Conservation (phyloP, 495 filamentous ascomycete species). For the Penicillium angulare region DNA sequence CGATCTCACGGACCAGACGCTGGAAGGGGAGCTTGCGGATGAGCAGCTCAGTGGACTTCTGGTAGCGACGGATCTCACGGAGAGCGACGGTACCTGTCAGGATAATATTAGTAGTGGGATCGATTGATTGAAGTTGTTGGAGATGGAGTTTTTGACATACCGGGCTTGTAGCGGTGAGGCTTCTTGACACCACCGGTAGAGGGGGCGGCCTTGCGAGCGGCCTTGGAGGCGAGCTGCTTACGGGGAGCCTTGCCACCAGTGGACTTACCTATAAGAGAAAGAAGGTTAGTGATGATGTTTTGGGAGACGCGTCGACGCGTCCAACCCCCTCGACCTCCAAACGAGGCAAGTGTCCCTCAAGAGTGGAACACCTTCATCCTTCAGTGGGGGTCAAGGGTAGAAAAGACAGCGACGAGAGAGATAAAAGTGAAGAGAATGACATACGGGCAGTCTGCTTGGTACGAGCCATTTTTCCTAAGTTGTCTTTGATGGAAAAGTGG, state of each 20-base stretch:
- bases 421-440: conserved; percentile 1
- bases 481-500: conserved; percentile 41
- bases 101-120: conserved; percentile 31
- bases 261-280: conserved; percentile 66
- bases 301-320: conserved; percentile 19
- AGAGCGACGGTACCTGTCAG: conserved; percentile 94
- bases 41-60: conserved; percentile 99
- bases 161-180: conserved; percentile 99
- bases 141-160: no score
- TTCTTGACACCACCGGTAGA: conserved; percentile 97
- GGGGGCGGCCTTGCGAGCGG: conserved; percentile 73
- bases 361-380: background rate
- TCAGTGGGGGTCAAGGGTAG: background rate
- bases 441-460: conserved; percentile 99
- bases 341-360: background rate
- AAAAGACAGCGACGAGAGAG: conserved; percentile 5
- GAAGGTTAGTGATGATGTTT: conserved; percentile 37
- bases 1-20: conserved; percentile 99
- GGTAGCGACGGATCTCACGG: conserved; percentile 99
- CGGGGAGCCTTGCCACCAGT: conserved; percentile 99
- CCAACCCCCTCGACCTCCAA: background rate
- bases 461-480: conserved; percentile 74
- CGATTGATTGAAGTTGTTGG: background rate
- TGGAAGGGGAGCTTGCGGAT: conserved; percentile 99
- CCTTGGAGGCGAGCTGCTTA: conserved; percentile 94